Evolutionary conservation across 371 early-diverging fungal species (phyloP), one percentile per base, ranked within the genome.

Genomic region (Mucor indicus): DNA sequence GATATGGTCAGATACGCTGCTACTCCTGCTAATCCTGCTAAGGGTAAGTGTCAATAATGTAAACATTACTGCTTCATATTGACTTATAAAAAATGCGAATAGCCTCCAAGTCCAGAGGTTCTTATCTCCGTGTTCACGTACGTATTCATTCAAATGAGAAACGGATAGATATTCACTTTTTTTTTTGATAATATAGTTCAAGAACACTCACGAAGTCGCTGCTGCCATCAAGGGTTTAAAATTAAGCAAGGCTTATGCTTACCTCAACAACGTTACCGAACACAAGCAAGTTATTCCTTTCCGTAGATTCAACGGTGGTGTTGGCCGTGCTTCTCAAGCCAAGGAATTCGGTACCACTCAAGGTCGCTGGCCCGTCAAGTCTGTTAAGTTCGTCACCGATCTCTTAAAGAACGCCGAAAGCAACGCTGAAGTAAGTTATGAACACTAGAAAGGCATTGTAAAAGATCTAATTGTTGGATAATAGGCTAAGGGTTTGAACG

Each of bases 301-400:
- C 94, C 88, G 95, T 57, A 88, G 94, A 66, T 99, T 92, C 87
- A 84, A 89, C 79, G 94, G 98, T 59, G 99, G 99, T 81, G 90
- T 95, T 57, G 98, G 99, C 59, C 95, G 99, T 62, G 91, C 93
- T 60, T 90, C 95, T 41, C 99, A 99, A 84, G 99, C 94, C 65
- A 96, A 95, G 85, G 90, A 85, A 53, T 94, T 90, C 80, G 87
- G 88, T 59, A 84, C 87, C 55, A 86, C 96, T 60, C 91, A 91
- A 79, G 99, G 91, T 67, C 95, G 98, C 77, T 99, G 99, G 99
- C 99, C 99, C 77, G 90, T 79, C 71, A 99, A 99, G 92, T 86
- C 87, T 63, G 90, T 84, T 78, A 87, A 93, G 85, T 94, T 92
- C 71, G 73, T 99, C 40, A 77, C 91, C 55, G 91, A 89, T 55